Percentiles rank a stretch among this genome's conserved stretches.
Conservation (phyloP, 495 filamentous ascomycete species). For the Lasiosphaeria ovina region DNA sequence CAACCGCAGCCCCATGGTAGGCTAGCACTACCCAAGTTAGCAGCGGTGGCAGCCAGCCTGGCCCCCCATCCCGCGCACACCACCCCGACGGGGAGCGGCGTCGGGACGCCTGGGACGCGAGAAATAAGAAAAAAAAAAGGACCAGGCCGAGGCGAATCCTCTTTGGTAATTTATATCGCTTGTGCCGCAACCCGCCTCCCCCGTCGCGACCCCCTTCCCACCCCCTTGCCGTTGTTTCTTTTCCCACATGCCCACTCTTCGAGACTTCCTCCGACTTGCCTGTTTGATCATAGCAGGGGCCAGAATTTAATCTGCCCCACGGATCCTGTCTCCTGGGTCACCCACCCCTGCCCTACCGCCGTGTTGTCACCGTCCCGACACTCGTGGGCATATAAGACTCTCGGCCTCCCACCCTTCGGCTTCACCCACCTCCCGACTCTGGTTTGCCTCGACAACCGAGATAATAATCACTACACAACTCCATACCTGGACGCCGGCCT, state of each 20-base stretch:
- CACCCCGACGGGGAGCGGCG: constrained; percentile 8
- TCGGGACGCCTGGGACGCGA: not conserved
- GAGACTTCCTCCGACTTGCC: constrained; percentile 14
- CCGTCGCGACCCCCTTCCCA: constrained; percentile 1
- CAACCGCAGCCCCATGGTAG: not conserved
- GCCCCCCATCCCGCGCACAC: not conserved
- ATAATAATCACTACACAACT: not conserved
- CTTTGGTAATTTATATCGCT: constrained; percentile 7
- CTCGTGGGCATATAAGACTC: constrained; percentile 16
- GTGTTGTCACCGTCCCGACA: constrained; percentile 1
- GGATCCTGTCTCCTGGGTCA: constrained; percentile 31
- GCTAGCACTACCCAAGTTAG: too few relatives aligned
- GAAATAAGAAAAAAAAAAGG: not conserved
- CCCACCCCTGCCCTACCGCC: constrained; percentile 2
- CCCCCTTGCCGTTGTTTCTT: constrained; percentile 14
- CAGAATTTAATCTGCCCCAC: constrained; percentile 32
- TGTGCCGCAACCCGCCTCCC: constrained; percentile 16
- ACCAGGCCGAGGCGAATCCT: constrained; percentile 4
- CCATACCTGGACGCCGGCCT: not conserved
- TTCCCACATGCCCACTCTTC: constrained; percentile 12
- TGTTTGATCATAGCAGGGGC: constrained; percentile 10
- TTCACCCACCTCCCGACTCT: not conserved
- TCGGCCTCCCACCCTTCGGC: constrained; percentile 5
- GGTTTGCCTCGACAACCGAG: constrained; percentile 6
- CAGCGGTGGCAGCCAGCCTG: too few relatives aligned